Percentiles rank a stretch among this genome's conserved stretches.
Evolutionary conservation across 1,284 basidiomycete species (phyloP).

Genomic region (Moesziomyces globuligerus): DNA sequence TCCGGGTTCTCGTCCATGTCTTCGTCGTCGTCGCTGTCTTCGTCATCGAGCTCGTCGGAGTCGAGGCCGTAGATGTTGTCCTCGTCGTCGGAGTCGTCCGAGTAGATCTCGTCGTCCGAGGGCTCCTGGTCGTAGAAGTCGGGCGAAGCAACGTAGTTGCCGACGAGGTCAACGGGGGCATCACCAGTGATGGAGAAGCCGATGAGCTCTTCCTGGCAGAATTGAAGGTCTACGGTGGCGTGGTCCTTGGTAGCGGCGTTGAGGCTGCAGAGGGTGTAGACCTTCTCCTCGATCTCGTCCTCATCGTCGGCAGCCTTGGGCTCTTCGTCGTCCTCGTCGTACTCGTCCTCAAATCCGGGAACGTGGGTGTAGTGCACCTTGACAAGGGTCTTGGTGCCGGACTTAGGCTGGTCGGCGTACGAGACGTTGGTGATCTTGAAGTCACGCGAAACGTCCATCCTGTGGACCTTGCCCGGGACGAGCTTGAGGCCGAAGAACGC

Average conservation of each 20-base stretch:
- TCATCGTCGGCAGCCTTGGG: slow-evolving; percentile 67
- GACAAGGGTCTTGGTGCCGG: slow-evolving; percentile 75
- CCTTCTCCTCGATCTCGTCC: slow-evolving; percentile 68
- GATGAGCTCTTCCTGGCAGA: slow-evolving; percentile 76
- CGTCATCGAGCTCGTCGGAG: slow-evolving; percentile 60
- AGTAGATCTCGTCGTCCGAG: slow-evolving; percentile 54
- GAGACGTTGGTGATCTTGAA: slow-evolving; percentile 82
- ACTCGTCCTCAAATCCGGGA: slow-evolving; percentile 68
- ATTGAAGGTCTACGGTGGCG: slow-evolving; percentile 71
- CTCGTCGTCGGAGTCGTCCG: slow-evolving; percentile 70
- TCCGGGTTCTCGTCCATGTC: slow-evolving; percentile 54
- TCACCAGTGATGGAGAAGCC: slow-evolving; percentile 82
- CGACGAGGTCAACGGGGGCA: slow-evolving; percentile 85
- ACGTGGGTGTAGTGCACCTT: slow-evolving; percentile 76
- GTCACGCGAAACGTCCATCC: slow-evolving; percentile 76
- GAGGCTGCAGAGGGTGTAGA: slow-evolving; percentile 70
- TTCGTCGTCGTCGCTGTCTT: slow-evolving; percentile 53
- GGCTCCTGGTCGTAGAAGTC: slow-evolving; percentile 70
- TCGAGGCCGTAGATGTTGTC: slow-evolving; percentile 68
- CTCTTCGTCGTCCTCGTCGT: slow-evolving; percentile 69
- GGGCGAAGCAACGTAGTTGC: slow-evolving; percentile 81
- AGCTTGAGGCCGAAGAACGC: slow-evolving; percentile 68
- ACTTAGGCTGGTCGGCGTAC: slow-evolving; percentile 77
- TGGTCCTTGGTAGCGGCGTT: slow-evolving; percentile 77
- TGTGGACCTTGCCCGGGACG: slow-evolving; percentile 74